Conservation (phyloP, 208 protist species). For the Crithidia acanthocephali region DNA sequence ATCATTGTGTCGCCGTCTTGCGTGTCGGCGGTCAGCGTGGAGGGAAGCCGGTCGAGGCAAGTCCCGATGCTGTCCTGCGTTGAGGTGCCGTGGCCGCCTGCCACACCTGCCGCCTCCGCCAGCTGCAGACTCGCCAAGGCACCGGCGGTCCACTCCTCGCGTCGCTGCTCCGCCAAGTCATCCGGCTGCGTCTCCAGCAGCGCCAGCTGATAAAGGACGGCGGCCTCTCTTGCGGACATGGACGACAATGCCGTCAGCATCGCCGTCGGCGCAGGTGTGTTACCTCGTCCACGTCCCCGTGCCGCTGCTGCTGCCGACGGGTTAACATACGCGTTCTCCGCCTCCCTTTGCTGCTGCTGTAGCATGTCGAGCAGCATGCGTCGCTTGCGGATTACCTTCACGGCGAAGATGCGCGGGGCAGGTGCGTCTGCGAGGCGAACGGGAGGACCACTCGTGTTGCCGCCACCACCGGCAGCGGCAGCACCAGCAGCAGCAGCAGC, state of each 20-base stretch:
- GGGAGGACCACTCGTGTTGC: no score
- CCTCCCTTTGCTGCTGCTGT: slow-evolving; percentile 18
- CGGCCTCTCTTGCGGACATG: slow-evolving; percentile 20
- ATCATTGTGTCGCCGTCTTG: no score
- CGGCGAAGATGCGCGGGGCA: slow-evolving; percentile 32
- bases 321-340: no score
- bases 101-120: slow-evolving; percentile 29
- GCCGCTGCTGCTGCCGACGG: slow-evolving; percentile 10
- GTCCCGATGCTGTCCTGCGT: slow-evolving; percentile 48
- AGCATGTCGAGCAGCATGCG: slow-evolving; percentile 44
- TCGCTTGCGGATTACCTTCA: slow-evolving; percentile 58
- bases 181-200: slow-evolving; percentile 53
- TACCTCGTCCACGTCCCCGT: not conserved
- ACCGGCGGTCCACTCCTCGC: slow-evolving; percentile 20
- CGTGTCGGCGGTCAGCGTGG: no score
- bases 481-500: slow-evolving; percentile 1
- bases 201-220: slow-evolving; percentile 36
- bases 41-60: not conserved
- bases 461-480: not conserved
- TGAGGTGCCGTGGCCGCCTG: no score
- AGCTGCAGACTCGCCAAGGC: slow-evolving; percentile 26
- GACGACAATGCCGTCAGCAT: not conserved
- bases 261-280: not conserved
- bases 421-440: no score
- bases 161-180: slow-evolving; percentile 36